Conservation (phyloP, 306 rosid species). For the Cucurbita ficifolia region DNA sequence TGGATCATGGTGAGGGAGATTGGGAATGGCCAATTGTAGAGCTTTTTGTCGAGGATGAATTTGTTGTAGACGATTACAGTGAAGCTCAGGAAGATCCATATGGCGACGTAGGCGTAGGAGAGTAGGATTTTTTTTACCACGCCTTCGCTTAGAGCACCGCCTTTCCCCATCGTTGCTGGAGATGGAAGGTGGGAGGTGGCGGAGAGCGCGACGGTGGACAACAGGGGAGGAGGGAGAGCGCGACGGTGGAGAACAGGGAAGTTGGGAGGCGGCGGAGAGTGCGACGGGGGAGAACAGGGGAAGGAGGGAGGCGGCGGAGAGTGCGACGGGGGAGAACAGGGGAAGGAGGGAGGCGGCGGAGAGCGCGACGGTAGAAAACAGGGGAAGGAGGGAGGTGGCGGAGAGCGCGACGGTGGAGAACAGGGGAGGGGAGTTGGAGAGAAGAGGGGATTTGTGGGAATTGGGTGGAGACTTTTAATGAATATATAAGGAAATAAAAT, state of each 20-base stretch:
- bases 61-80: slow-evolving; percentile 67
- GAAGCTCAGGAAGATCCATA: slow-evolving; percentile 65
- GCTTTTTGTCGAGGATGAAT: slow-evolving; percentile 59
- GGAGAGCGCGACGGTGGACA: slow-evolving; percentile 4
- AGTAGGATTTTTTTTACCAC: slow-evolving; percentile 43
- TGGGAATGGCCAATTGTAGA: slow-evolving; percentile 60
- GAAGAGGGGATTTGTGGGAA: neutral
- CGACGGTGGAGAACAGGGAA: neutral
- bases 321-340: slow-evolving; percentile 1
- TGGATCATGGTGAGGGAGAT: slow-evolving; percentile 69
- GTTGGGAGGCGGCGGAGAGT: neutral
- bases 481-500: neutral
- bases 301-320: neutral
- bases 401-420: slow-evolving; percentile 5
- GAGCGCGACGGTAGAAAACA: neutral
- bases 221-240: slow-evolving; percentile 1
- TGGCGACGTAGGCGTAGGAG: slow-evolving; percentile 48
- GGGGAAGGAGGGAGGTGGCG: neutral
- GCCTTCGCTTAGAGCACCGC: slow-evolving; percentile 47
- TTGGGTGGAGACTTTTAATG: neutral
- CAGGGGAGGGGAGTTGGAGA: slow-evolving; percentile 1
- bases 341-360: neutral
- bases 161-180: slow-evolving; percentile 39
- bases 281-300: neutral
- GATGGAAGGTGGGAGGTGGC: neutral